Conservation (phyloP, 2,329 filamentous ascomycete species). For the Diaporthe sp. region DNA sequence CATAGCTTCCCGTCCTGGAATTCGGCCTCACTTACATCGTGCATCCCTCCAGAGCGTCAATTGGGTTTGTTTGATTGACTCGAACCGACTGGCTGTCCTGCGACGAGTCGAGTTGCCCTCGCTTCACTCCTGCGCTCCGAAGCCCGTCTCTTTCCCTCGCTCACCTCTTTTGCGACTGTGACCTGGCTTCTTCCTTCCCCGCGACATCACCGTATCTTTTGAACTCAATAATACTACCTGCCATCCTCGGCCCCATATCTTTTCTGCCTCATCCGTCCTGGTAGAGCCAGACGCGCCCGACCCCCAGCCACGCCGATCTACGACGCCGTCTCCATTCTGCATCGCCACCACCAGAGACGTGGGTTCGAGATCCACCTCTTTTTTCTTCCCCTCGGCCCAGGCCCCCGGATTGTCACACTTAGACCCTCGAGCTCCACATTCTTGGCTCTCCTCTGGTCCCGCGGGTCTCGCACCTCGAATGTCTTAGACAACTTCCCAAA, state of each 20-base stretch:
- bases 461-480: conserved; percentile 7
- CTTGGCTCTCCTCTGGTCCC: conserved; percentile 24
- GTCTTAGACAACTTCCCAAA: conserved; percentile 14
- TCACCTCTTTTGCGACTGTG: background rate
- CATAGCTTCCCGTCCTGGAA: background rate
- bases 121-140: background rate
- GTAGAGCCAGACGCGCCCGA: conserved; percentile 26
- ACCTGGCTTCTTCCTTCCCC: background rate
- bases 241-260: conserved; percentile 8
- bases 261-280: conserved; percentile 7
- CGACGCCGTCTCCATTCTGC: conserved; percentile 7
- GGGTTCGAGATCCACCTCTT: conserved; percentile 35
- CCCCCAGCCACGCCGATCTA: conserved; percentile 11
- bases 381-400: background rate
- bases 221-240: background rate
- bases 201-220: conserved; percentile 1
- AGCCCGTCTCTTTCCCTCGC: background rate
- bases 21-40: background rate
- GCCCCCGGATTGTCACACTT: conserved; percentile 25
- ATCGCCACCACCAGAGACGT: conserved; percentile 29
- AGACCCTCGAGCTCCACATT: conserved; percentile 26
- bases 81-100: conserved; percentile 8
- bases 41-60: conserved; percentile 5
- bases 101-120: conserved; percentile 6
- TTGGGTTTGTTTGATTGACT: conserved; percentile 23